Conservation (phyloP, 805 yeast genomes). For the Peterozyma toletana region DNA sequence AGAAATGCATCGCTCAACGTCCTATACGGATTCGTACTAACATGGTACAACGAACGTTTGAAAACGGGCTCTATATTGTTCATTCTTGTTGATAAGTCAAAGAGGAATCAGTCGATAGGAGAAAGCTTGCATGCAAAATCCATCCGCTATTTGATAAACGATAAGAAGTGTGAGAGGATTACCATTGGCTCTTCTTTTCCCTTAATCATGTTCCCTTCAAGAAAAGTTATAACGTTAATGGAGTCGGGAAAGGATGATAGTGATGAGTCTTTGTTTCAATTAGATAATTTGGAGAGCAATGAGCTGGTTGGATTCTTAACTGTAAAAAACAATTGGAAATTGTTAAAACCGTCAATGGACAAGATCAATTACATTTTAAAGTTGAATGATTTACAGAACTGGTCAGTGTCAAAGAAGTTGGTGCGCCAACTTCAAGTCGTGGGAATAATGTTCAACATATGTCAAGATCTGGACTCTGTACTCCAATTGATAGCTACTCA, state of each 20-base stretch:
- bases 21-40: constrained; percentile 44
- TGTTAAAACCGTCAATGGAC: neutral
- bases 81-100: constrained; percentile 45
- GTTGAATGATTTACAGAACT: constrained; percentile 31
- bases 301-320: constrained; percentile 3
- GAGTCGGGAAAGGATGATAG: neutral
- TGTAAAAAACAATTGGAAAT: constrained; percentile 4
- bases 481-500: constrained; percentile 28
- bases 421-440: constrained; percentile 48
- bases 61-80: constrained; percentile 36
- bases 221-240: constrained; percentile 9
- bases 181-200: constrained; percentile 43
- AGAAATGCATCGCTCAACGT: constrained; percentile 49
- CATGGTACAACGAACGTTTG: constrained; percentile 37
- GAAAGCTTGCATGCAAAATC: constrained; percentile 47
- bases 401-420: constrained; percentile 49
- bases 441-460: constrained; percentile 51
- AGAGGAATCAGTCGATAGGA: constrained; percentile 48
- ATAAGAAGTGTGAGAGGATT: constrained; percentile 30
- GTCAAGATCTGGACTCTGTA: constrained; percentile 34
- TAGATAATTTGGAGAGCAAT: neutral
- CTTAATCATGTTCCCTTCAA: constrained; percentile 18
- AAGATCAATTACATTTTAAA: constrained; percentile 25
- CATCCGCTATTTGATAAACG: constrained; percentile 37
- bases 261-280: neutral